Percentiles rank a stretch among this genome's conserved stretches.
phyloP scores from a whole-genome alignment of 148 eudicot species.

The Nepenthes gracilis region DNA sequence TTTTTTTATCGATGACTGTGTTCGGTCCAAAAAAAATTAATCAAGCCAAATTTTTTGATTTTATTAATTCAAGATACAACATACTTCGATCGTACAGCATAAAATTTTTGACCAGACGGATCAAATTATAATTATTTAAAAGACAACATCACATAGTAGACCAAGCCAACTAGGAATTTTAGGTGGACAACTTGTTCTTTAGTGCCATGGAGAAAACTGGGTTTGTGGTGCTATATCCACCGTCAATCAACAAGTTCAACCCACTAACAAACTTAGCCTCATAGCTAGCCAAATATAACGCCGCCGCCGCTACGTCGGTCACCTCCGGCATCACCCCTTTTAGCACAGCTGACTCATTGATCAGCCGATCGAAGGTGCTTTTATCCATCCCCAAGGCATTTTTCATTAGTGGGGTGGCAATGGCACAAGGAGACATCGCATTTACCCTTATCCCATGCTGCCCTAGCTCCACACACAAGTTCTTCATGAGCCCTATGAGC shows the following conservation, averaged over 20 bases:
- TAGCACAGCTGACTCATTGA: background rate
- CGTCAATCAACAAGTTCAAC: constrained; percentile 39
- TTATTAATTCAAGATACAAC: no score
- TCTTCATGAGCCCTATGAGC: constrained; percentile 8
- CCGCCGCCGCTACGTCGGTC: constrained; percentile 37
- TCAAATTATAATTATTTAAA: no score
- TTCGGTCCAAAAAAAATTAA: no score
- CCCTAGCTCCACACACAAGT: constrained; percentile 8
- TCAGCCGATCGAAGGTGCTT: background rate
- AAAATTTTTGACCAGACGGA: no score
- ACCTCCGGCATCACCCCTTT: constrained; percentile 2
- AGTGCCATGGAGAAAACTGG: background rate
- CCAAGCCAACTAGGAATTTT: no score
- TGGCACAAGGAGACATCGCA: constrained; percentile 6
- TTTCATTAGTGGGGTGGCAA: constrained; percentile 1
- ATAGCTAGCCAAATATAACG: constrained; percentile 36
- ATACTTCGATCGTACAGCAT: no score
- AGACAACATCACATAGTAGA: no score
- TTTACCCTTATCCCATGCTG: constrained; percentile 12
- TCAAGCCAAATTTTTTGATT: no score
- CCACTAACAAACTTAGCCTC: constrained; percentile 38
- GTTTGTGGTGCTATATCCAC: constrained; percentile 26
- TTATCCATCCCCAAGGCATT: background rate
- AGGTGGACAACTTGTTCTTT: background rate
- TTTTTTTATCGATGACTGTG: no score